Conservation (phyloP, 2,329 filamentous ascomycete species). For the Cytospora leucostoma region DNA sequence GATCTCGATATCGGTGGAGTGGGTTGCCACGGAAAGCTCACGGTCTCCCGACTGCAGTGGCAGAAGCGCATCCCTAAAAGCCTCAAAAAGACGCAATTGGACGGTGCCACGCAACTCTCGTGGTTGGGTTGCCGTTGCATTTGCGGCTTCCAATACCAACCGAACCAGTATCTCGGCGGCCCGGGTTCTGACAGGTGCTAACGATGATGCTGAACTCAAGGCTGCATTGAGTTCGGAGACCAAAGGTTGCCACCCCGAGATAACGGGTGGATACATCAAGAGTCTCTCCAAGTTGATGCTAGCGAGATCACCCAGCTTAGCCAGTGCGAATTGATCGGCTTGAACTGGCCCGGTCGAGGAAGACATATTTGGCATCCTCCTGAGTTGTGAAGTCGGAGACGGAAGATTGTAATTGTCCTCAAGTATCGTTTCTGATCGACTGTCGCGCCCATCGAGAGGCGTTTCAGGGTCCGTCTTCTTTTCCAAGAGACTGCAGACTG, state of each 20-base stretch:
- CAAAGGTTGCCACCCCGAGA: slow-evolving; percentile 76
- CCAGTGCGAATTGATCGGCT: slow-evolving; percentile 67
- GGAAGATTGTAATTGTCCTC: slow-evolving; percentile 36
- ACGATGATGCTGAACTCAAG: slow-evolving; percentile 49
- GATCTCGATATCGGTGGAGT: slow-evolving; percentile 72
- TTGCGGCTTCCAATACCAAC: slow-evolving; percentile 59
- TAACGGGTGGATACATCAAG: slow-evolving; percentile 63
- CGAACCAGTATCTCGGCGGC: slow-evolving; percentile 67
- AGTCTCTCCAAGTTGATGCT: slow-evolving; percentile 76
- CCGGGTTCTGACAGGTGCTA: slow-evolving; percentile 55
- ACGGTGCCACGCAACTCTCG: slow-evolving; percentile 58
- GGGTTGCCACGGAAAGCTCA: slow-evolving; percentile 56
- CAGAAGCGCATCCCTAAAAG: slow-evolving; percentile 62
- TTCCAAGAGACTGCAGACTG: slow-evolving; percentile 72
- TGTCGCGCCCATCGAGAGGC: slow-evolving; percentile 34
- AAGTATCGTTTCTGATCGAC: slow-evolving; percentile 41
- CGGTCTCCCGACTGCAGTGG: slow-evolving; percentile 58
- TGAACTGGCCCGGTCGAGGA: slow-evolving; percentile 54
- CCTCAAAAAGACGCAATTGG: slow-evolving; percentile 70
- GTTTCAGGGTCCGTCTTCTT: slow-evolving; percentile 33
- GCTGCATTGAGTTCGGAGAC: slow-evolving; percentile 55
- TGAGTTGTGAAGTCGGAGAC: slow-evolving; percentile 42
- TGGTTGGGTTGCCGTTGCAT: slow-evolving; percentile 54
- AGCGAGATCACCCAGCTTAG: slow-evolving; percentile 72
- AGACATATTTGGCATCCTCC: slow-evolving; percentile 51